These are phyloP conservation scores for Myotisia sp. DNA, from an alignment of 2,329 filamentous ascomycete species.

Conservation along the genomic window DNA sequence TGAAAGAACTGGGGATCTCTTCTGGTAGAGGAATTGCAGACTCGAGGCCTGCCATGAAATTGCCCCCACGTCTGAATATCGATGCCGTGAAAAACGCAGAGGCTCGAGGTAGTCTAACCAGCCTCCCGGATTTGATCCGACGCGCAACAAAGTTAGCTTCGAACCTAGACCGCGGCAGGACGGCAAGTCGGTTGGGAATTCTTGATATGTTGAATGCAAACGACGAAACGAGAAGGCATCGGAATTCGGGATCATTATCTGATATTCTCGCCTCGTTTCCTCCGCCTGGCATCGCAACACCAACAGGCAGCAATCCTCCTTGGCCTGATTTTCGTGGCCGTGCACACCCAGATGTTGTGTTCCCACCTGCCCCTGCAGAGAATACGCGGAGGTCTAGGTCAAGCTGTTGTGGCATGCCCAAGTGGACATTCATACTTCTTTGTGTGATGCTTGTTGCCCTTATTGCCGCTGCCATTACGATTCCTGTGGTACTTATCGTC, in stretches of 20 bases:
- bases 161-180: slow-evolving; percentile 71
- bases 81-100: slow-evolving; percentile 70
- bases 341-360: slow-evolving; percentile 11
- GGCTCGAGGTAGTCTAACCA: slow-evolving; percentile 76
- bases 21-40: not conserved
- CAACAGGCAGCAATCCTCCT: slow-evolving; percentile 17
- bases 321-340: not conserved
- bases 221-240: slow-evolving; percentile 18
- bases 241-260: slow-evolving; percentile 42
- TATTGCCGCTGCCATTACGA: slow-evolving; percentile 64
- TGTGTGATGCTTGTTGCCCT: slow-evolving; percentile 54
- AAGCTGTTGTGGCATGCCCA: slow-evolving; percentile 69
- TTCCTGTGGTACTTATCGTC: slow-evolving; percentile 55
- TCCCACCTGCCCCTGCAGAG: slow-evolving; percentile 14
- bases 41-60: slow-evolving; percentile 13
- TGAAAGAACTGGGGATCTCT: not conserved
- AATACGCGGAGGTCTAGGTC: slow-evolving; percentile 12
- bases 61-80: slow-evolving; percentile 64
- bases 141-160: slow-evolving; percentile 75
- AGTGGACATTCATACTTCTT: slow-evolving; percentile 60
- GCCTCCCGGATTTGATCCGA: slow-evolving; percentile 76
- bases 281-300: slow-evolving; percentile 40
- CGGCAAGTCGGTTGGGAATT: slow-evolving; percentile 44
- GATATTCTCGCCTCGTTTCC: slow-evolving; percentile 54
- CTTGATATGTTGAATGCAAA: slow-evolving; percentile 32